phyloP scores from a whole-genome alignment of 2,329 filamentous ascomycete genomes.

The Fusarium sp. region DNA sequence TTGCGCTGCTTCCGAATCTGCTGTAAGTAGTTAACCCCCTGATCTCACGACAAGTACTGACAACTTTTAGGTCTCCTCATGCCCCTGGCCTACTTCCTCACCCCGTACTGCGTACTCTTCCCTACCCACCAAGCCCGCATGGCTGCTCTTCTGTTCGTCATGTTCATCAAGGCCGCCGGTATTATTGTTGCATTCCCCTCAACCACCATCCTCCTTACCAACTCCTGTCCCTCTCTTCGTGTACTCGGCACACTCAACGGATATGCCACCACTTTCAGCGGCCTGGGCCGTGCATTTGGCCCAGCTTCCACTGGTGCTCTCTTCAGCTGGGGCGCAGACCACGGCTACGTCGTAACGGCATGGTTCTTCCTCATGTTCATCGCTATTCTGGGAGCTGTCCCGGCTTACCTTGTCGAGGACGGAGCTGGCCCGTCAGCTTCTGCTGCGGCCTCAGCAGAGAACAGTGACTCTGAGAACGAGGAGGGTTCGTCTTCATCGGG shows the following conservation, averaged over 20 bases:
- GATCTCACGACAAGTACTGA: slow-evolving; percentile 1
- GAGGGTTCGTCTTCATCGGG: slow-evolving; percentile 32
- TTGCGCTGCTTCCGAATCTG: slow-evolving; percentile 79
- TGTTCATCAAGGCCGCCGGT: slow-evolving; percentile 80
- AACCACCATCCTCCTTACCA: slow-evolving; percentile 90
- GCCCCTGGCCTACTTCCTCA: slow-evolving; percentile 83
- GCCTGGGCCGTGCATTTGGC: slow-evolving; percentile 82
- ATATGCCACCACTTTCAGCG: slow-evolving; percentile 85
- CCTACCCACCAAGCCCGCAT: slow-evolving; percentile 64
- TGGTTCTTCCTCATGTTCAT: slow-evolving; percentile 83
- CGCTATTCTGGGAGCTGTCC: slow-evolving; percentile 74
- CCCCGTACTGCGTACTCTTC: slow-evolving; percentile 82
- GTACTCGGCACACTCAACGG: slow-evolving; percentile 92
- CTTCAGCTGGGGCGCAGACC: slow-evolving; percentile 82
- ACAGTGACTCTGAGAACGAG: slow-evolving; percentile 51
- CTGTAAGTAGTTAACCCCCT: slow-evolving; percentile 53
- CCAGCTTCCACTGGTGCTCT: slow-evolving; percentile 79
- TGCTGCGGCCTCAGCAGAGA: slow-evolving; percentile 51
- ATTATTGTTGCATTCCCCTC: slow-evolving; percentile 91
- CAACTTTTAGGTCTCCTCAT: slow-evolving; percentile 68
- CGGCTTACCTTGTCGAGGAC: slow-evolving; percentile 80
- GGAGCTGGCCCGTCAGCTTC: slow-evolving; percentile 72
- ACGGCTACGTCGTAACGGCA: slow-evolving; percentile 81
- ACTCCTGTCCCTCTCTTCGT: slow-evolving; percentile 78
- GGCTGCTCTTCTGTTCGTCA: slow-evolving; percentile 72